A percentile compares a stretch with the other conserved stretches of the same genome.
These are phyloP conservation scores for Secale cereale DNA, from an alignment of 176 grass and related monocot genomes.

Conservation along the genomic window DNA sequence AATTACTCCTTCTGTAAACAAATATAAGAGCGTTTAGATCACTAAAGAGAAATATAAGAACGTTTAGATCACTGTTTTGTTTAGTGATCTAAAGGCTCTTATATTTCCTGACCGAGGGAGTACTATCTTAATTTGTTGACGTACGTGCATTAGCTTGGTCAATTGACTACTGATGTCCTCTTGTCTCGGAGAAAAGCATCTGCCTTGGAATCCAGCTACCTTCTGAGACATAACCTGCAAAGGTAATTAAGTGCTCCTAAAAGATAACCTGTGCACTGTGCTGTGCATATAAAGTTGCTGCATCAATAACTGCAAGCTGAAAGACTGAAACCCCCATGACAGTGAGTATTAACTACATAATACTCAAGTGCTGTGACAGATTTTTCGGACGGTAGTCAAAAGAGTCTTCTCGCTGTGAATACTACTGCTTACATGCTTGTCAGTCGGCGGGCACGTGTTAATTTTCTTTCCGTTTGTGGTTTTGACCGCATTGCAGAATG, in stretches of 20 bases:
- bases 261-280: background rate
- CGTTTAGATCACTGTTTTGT: no score
- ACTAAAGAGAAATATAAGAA: no score
- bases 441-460: background rate
- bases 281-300: background rate
- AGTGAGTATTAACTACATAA: constrained; percentile 10
- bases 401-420: background rate
- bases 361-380: constrained; percentile 19
- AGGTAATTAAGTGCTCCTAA: background rate
- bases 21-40: no score
- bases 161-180: background rate
- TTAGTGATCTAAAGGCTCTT: no score
- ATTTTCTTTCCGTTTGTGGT: background rate
- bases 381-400: background rate
- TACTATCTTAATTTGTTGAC: background rate
- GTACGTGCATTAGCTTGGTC: background rate
- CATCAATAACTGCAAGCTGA: constrained; percentile 8
- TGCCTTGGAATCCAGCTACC: background rate
- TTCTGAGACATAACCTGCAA: background rate
- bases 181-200: background rate
- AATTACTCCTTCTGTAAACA: no score
- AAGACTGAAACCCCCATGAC: background rate
- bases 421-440: background rate
- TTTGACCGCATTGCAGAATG: background rate
- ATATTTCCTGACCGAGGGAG: no score